Base-by-base conservation (phyloP, 1,284 basidiomycete species). In the Sphagnurus paluster region DNA sequence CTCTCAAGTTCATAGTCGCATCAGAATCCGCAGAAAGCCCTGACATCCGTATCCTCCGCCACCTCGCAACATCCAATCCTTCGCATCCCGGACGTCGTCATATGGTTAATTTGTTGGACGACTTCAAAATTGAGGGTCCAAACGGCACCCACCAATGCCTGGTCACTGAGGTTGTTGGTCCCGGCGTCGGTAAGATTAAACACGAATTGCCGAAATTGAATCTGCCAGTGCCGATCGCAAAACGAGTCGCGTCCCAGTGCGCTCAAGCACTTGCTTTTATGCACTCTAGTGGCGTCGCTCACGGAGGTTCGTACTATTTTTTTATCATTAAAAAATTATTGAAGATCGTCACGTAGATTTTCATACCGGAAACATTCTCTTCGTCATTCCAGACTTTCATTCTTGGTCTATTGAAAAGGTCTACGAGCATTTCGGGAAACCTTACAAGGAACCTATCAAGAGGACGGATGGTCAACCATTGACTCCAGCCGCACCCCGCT, bases 211-310 rank as follows among this genome's bases (percentile, higher is more conserved):
- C 21, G 3, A 23, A 24, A 19, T 17, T 14, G 11, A 36, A 23
- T 3, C 14, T 47, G n/a, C 38, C 42, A 8, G 24, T 26, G 19
- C 19, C 37, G 7, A 25, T 43, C 13, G 24, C 17, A 11, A 36
- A 21, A 10, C 43, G 25, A 20, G 23, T 47, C 7, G 28, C 10
- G 16, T 40, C 32, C 28, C 46, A 42, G 16, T 42, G 42, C 20
- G 29, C 33, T 5, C 30, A 41, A 24, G 49, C 41, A 14, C 37
- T 51, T 10, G 33, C 44, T 5, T 47, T 30, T 23, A 16, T 44
- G 13, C 49, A 47, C 29, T 43, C 38, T 17, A 39, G 34, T 47
- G 44, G 41, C 24, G n/a, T 48, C 6, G 42, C 28, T 40, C 34
- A 44, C 36, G 49, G 42, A 41, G 46, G 39, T 42, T 21, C 24